A percentile compares a stretch with the other conserved stretches of the same genome.
Evolutionary conservation across 1,284 basidiomycete species (phyloP).

Genomic region (Marasmius oreades): DNA sequence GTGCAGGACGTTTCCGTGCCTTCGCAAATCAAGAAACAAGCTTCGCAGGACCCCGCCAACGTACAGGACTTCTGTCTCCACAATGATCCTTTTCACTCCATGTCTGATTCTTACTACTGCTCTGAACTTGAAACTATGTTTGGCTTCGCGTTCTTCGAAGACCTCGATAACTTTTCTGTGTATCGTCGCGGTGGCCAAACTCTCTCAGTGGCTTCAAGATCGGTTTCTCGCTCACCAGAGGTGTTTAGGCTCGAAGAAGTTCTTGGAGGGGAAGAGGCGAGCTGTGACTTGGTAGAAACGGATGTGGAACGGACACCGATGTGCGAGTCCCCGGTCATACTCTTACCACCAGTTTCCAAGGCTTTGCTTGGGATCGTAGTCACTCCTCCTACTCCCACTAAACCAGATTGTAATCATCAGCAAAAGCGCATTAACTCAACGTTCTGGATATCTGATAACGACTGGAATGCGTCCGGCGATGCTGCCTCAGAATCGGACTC

Average conservation of each 20-base stretch:
- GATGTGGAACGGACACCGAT: not conserved
- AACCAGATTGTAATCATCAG: not conserved
- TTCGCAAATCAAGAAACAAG: not conserved
- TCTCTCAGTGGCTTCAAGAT: not conserved
- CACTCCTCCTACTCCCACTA: not conserved
- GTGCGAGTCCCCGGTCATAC: not conserved
- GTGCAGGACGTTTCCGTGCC: not conserved
- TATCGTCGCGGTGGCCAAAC: not conserved
- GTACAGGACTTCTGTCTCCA: not conserved
- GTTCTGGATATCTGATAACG: not conserved
- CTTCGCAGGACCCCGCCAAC: not conserved
- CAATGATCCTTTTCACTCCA: not conserved
- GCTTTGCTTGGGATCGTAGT: not conserved
- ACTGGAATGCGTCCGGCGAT: not conserved
- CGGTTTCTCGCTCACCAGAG: not conserved
- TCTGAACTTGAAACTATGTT: not conserved
- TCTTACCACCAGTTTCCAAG: not conserved
- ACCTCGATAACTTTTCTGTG: slow-evolving; percentile 3
- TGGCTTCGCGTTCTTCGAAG: not conserved
- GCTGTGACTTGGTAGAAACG: too few species aligned
- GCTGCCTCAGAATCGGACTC: not conserved
- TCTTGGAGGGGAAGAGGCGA: not conserved
- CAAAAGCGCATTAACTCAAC: not conserved
- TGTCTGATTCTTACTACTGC: slow-evolving; percentile 1
- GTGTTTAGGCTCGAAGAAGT: too few species aligned